Base-by-base conservation (phyloP, 176 grass and related monocot genomes). In the Oryza brachyantha region DNA sequence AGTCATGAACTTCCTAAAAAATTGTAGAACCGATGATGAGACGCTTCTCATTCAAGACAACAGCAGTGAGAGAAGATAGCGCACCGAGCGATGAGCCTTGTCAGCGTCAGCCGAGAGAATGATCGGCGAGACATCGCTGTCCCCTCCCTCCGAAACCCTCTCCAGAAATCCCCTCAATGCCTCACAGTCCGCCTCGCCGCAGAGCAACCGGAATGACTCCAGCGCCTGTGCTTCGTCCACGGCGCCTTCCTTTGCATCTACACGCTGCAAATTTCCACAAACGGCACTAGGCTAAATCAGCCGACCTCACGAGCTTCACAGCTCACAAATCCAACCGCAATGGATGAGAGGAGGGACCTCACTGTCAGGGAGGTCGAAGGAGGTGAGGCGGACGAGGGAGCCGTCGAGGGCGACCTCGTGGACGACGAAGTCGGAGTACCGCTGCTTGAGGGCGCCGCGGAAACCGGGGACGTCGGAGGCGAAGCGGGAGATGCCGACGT, bases 341-440 rank as follows among this genome's bases (percentile, higher is more conserved):
- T 29, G 14, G 5, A 14, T 11, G 34, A 61, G 58, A 8, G 80
- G 26, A 3, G 2, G 29, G 61, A 94, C 91, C 17, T 94, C 79
- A 13, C 31, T 85, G 52, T 78, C 68, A 8, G 95, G 91, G 37
- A 97, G 85, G 40, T 94, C 85, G 79, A 97, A 90, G 71, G 91
- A 90, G 68, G 89, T 97, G 76, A 97, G 95, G 29, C 73, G 89
- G 39, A 97, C 83, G 60, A 94, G 79, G 37, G 93, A 72, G 52
- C 87, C 95, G 70, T 92, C 87, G 22, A 75, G 48, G 82, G 70
- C 78, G 28, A 97, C 95, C 85, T 97, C 95, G 59, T 97, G 93
- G 32, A 97, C 91, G 70, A 97, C 50, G 87, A 97, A 97, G 84
- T 97, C 91, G 38, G 91, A 88, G 76, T 90, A 97, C 36, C 91